phyloP scores from a whole-genome alignment of 2,329 filamentous ascomycete genomes.

The Thielaviopsis musarum region DNA sequence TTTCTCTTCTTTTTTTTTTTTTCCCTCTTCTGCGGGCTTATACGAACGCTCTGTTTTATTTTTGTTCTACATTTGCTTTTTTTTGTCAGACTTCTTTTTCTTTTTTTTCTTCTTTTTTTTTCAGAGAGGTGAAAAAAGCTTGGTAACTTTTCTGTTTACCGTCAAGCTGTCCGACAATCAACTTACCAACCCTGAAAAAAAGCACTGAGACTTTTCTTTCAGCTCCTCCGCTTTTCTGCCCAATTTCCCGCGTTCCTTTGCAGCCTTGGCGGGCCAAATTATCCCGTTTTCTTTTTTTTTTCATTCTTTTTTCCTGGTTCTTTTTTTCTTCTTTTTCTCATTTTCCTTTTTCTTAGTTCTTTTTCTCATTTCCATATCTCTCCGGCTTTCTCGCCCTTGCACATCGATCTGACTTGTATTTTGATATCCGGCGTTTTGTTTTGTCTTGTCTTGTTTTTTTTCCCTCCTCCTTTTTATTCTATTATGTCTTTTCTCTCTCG shows the following conservation, averaged over 20 bases:
- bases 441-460: constrained; percentile 1
- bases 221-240: too few relatives aligned
- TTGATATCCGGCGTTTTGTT: neutral
- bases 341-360: neutral
- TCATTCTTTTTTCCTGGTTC: too few relatives aligned
- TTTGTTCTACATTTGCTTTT: neutral
- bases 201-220: too few relatives aligned
- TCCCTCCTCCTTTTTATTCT: neutral
- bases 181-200: too few relatives aligned
- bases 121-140: too few relatives aligned
- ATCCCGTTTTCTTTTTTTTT: too few relatives aligned
- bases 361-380: neutral
- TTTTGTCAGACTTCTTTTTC: neutral
- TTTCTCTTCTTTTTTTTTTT: too few relatives aligned
- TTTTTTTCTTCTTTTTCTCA: neutral
- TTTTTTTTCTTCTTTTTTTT: neutral
- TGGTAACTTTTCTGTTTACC: too few relatives aligned
- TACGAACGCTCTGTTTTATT: neutral
- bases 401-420: neutral
- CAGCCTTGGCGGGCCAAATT: too few relatives aligned
- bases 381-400: neutral
- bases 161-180: too few relatives aligned
- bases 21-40: too few relatives aligned
- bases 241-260: too few relatives aligned
- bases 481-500: neutral